phyloP scores from a whole-genome alignment of 2,329 filamentous ascomycete species.

The Didymella pinodella region DNA sequence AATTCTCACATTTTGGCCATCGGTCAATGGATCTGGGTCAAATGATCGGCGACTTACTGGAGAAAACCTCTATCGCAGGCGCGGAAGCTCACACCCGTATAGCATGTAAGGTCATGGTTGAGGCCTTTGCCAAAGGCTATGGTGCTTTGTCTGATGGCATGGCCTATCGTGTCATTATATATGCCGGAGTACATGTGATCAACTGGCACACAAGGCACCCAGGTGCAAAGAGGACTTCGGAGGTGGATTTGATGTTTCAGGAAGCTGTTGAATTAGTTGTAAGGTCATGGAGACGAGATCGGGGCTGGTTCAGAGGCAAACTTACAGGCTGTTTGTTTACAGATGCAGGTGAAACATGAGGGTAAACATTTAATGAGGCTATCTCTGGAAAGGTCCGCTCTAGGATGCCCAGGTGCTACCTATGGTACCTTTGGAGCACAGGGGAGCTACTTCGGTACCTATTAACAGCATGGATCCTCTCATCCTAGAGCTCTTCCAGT shows the following conservation, averaged over 20 bases:
- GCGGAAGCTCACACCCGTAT: neutral
- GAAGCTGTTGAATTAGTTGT: conserved; percentile 1
- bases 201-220: conserved; percentile 7
- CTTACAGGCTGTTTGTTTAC: neutral
- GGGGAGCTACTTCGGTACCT: too few relatives aligned
- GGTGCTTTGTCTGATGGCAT: neutral
- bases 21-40: conserved; percentile 1
- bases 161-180: neutral
- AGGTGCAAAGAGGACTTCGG: neutral
- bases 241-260: neutral
- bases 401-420: too few relatives aligned
- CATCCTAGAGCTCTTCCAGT: too few relatives aligned
- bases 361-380: too few relatives aligned
- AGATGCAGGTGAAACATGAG: too few relatives aligned
- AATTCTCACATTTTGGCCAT: conserved; percentile 2
- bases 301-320: neutral
- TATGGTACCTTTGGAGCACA: too few relatives aligned
- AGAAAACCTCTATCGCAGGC: neutral
- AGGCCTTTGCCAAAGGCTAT: conserved; percentile 2
- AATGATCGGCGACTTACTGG: conserved; percentile 6
- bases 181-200: conserved; percentile 5
- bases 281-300: neutral
- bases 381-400: too few relatives aligned
- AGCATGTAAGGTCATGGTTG: neutral
- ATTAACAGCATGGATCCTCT: too few relatives aligned